phyloP scores from a whole-genome alignment of 2,329 filamentous ascomycete genomes.

The Ceratocystis lukuohia region DNA sequence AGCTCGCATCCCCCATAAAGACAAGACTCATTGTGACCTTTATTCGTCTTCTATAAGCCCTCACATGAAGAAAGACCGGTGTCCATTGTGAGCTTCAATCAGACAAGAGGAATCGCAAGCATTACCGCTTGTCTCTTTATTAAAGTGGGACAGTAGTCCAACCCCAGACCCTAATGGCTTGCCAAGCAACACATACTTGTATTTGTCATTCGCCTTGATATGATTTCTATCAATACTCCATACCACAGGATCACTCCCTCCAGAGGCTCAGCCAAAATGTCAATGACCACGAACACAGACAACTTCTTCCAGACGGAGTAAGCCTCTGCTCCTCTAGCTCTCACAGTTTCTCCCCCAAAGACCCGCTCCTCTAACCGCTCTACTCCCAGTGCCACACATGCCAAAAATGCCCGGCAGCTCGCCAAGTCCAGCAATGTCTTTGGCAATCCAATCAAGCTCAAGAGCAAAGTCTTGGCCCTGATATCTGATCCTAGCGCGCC shows the following conservation, averaged over 20 bases:
- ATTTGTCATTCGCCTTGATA: no score
- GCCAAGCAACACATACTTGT: no score
- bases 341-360: background rate
- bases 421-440: conserved; percentile 61
- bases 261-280: conserved; percentile 15
- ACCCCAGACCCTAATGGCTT: no score
- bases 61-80: no score
- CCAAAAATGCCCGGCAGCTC: conserved; percentile 45
- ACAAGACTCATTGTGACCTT: no score
- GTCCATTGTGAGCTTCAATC: no score
- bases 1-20: no score
- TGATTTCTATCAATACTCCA: background rate
- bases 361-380: background rate
- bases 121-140: no score
- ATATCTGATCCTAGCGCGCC: conserved; percentile 51
- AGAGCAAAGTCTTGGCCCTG: conserved; percentile 75
- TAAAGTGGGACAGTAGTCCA: no score
- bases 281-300: conserved; percentile 50
- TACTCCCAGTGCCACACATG: conserved; percentile 35
- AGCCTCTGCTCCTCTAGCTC: conserved; percentile 25
- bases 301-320: conserved; percentile 92
- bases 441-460: conserved; percentile 66
- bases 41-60: no score
- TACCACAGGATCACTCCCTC: background rate
- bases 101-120: no score